These are phyloP conservation scores for Pseudodiploospora longispora DNA, from an alignment of 2,329 filamentous ascomycete species.

Conservation along the genomic window DNA sequence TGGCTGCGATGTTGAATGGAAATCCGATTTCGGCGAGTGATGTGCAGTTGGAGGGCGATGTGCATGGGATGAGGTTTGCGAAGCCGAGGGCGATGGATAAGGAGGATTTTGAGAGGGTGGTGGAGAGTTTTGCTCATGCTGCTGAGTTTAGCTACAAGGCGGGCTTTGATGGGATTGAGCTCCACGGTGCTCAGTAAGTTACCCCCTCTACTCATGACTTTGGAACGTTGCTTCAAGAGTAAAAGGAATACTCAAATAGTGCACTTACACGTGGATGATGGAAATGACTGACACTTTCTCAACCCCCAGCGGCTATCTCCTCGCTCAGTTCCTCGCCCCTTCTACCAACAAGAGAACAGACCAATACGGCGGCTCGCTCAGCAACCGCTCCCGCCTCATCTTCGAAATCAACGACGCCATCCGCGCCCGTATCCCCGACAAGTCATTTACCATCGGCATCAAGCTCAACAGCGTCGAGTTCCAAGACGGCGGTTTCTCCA, in stretches of 20 bases:
- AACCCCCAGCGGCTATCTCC: constrained; percentile 35
- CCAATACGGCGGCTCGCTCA: constrained; percentile 35
- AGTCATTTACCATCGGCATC: constrained; percentile 38
- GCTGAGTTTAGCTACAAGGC: constrained; percentile 55
- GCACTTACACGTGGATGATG: too few relatives aligned
- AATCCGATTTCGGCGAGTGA: constrained; percentile 34
- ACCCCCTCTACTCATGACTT: neutral
- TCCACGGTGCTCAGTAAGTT: constrained; percentile 41
- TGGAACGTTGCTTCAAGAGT: too few relatives aligned
- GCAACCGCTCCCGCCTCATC: constrained; percentile 38
- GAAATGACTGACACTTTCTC: neutral
- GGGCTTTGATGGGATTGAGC: constrained; percentile 46
- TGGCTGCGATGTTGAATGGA: constrained; percentile 14
- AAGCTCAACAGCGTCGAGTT: constrained; percentile 53
- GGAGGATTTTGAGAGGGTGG: constrained; percentile 47
- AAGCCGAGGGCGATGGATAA: constrained; percentile 45
- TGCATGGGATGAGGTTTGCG: constrained; percentile 25
- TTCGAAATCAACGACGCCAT: constrained; percentile 34
- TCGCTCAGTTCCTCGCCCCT: constrained; percentile 44
- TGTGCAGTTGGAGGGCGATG: constrained; percentile 21
- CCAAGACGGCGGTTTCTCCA: constrained; percentile 42
- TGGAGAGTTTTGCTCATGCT: constrained; percentile 53
- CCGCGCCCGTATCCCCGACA: constrained; percentile 19
- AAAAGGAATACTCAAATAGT: neutral
- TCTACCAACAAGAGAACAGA: constrained; percentile 44